phyloP scores from a whole-genome alignment of 768 basidiomycete species.

The Amanita pseudoporphyria region DNA sequence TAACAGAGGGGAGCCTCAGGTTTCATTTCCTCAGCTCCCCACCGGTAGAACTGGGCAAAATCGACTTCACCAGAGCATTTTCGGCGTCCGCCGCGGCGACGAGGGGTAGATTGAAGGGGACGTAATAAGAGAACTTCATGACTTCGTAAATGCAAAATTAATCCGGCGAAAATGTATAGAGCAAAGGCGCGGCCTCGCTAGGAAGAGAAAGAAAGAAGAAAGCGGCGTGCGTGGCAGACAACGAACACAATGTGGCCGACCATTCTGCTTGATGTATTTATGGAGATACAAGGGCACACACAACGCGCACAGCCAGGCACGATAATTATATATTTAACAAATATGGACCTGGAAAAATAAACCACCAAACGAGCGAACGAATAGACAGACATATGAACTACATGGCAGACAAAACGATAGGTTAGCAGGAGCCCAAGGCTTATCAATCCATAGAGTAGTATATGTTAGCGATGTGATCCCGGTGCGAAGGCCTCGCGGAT shows the following conservation, averaged over 20 bases:
- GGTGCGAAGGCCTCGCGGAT: constrained; percentile 76
- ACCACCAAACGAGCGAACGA: constrained; percentile 3
- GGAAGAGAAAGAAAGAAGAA: constrained; percentile 11
- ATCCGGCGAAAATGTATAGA: constrained; percentile 1
- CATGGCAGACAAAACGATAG: constrained; percentile 4
- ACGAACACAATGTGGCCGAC: too few species aligned
- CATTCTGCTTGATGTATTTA: background rate
- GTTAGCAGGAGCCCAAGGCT: background rate
- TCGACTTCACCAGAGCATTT: too few species aligned
- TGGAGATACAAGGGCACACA: background rate
- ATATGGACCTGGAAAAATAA: background rate
- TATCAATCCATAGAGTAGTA: background rate
- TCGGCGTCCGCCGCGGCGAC: constrained; percentile 23
- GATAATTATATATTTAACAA: constrained; percentile 2
- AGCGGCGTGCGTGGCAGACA: constrained; percentile 10
- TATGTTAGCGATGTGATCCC: constrained; percentile 42
- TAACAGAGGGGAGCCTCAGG: too few species aligned
- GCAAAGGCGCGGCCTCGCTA: constrained; percentile 3
- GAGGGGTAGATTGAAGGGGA: constrained; percentile 27
- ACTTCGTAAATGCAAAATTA: constrained; percentile 12
- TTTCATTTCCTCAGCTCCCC: too few species aligned
- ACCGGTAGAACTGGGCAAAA: too few species aligned
- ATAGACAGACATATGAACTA: background rate
- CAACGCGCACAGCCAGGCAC: background rate
- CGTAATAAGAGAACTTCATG: constrained; percentile 19